Evolutionary conservation across 2,329 filamentous ascomycete genomes (phyloP).

Genomic region (Aureobasidium pullulans): DNA sequence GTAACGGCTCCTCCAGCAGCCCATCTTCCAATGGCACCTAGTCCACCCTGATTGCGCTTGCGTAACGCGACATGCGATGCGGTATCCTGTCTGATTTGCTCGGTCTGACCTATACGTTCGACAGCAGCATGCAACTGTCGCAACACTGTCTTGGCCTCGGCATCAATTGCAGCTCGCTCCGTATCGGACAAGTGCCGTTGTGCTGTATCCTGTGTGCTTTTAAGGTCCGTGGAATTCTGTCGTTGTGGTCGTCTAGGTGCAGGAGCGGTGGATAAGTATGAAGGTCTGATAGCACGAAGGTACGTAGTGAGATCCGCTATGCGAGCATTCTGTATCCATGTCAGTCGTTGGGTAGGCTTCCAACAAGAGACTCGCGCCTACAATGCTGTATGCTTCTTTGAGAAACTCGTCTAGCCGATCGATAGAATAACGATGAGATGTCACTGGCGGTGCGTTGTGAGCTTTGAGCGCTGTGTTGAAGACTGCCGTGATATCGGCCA

Average conservation of each 20-base stretch:
- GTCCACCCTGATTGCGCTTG: conserved; percentile 54
- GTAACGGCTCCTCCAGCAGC: conserved; percentile 47
- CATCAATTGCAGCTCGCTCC: conserved; percentile 80
- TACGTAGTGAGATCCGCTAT: conserved; percentile 74
- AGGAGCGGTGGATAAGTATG: conserved; percentile 79
- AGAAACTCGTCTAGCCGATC: conserved; percentile 70
- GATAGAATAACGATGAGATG: conserved; percentile 35
- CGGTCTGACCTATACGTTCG: conserved; percentile 69
- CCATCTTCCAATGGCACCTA: conserved; percentile 65
- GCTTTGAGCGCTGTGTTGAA: conserved; percentile 63
- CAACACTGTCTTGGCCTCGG: conserved; percentile 76
- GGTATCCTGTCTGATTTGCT: conserved; percentile 72
- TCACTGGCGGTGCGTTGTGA: conserved; percentile 45
- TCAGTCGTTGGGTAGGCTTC: conserved; percentile 18
- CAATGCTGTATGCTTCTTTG: conserved; percentile 89
- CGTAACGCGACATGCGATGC: conserved; percentile 62
- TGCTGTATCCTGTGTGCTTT: conserved; percentile 29
- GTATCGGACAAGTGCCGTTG: conserved; percentile 63
- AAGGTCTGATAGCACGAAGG: conserved; percentile 73
- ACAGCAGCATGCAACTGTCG: conserved; percentile 80
- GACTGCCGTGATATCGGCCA: conserved; percentile 56
- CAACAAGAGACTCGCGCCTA: conserved; percentile 37
- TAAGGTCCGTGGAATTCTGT: conserved; percentile 24
- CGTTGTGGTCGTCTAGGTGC: conserved; percentile 41
- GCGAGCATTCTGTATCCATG: conserved; percentile 62